A percentile compares a stretch with the other conserved stretches of the same genome.
Conservation (phyloP, 352 stramenopile species). For the Aphanomyces euteiches region DNA sequence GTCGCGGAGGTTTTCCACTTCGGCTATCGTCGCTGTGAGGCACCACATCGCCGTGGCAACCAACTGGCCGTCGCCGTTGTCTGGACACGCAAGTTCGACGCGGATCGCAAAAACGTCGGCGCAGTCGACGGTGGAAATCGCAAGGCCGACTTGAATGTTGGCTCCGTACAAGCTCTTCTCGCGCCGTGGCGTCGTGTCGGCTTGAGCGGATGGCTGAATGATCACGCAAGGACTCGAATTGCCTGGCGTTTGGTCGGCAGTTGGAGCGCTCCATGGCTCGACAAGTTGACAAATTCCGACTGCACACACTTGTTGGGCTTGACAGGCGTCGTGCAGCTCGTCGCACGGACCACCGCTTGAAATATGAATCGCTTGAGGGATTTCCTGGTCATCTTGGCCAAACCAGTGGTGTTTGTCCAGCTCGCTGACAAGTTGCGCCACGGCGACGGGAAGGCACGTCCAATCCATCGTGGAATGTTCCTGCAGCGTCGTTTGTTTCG, state of each 20-base stretch:
- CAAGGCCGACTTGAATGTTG: background rate
- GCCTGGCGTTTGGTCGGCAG: background rate
- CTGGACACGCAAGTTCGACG: background rate
- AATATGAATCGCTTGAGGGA: too few species aligned
- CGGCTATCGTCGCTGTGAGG: slow-evolving; percentile 5
- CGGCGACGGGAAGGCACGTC: background rate
- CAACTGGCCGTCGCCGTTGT: background rate
- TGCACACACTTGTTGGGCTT: too few species aligned
- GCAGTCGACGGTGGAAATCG: background rate
- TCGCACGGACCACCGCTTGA: too few species aligned
- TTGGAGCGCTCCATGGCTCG: background rate
- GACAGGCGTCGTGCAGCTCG: too few species aligned
- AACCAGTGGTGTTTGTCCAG: too few species aligned
- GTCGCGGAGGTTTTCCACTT: background rate
- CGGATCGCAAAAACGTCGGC: background rate
- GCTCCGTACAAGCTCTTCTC: background rate
- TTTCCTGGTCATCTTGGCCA: too few species aligned
- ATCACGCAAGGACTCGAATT: background rate
- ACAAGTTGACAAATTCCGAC: too few species aligned
- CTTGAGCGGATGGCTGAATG: background rate
- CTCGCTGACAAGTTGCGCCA: too few species aligned
- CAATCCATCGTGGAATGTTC: background rate
- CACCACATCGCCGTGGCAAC: background rate
- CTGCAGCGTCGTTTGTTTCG: background rate
- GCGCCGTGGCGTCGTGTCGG: background rate